Evolutionary conservation across 257 asterid genomes (phyloP), one percentile per base, ranked within the genome.

Genomic region (Handroanthus guayacan): DNA sequence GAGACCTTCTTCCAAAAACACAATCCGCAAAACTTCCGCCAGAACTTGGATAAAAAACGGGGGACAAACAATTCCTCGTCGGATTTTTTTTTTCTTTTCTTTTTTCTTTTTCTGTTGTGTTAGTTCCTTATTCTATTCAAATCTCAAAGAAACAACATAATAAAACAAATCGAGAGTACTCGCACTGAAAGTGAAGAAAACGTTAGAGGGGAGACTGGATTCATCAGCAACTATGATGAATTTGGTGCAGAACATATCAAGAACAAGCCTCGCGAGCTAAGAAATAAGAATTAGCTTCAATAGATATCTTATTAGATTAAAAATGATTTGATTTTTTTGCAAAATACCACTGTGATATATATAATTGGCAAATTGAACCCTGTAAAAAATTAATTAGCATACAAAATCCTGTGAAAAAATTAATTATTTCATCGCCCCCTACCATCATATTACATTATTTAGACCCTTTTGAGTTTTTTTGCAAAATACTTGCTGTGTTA

Each of bases 191-290:
- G 96, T 81, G 85, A 69, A 87, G 79, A 82, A 92, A 3, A 83
- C 77, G 61, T 85, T 88, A 0, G 91, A 6, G 0, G 91, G 85
- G 6, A 91, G 10, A 7, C 51, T 20, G 60, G 87, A 83, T 37
- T 89, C 97, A 1, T 73, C 39, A 0, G 92, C 97, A 0, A 88
- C 78, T 11, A 85, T 87, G 16, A 82, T 63, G 86, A 88, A 89
- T 3, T 65, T 47, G 0, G 86, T 79, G 78, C 92, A 91, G 78
- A 91, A 86, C 87, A 90, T 74, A 74, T 88, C 92, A 2, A 92
- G 67, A 39, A 92, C 86, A 0, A 90, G 55, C 1, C 91, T 93
- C 0, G 78, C 75, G 0, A 75, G 17, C 16, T 41, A 51, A 69
- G 67, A 25, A 79, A 14, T 41, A 51, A 69, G 67, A 25, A 79